Percentiles rank a stretch among this genome's conserved stretches.
Conservation (phyloP, 2,329 filamentous ascomycete species). For the Plectosphaerella cucumerina region DNA sequence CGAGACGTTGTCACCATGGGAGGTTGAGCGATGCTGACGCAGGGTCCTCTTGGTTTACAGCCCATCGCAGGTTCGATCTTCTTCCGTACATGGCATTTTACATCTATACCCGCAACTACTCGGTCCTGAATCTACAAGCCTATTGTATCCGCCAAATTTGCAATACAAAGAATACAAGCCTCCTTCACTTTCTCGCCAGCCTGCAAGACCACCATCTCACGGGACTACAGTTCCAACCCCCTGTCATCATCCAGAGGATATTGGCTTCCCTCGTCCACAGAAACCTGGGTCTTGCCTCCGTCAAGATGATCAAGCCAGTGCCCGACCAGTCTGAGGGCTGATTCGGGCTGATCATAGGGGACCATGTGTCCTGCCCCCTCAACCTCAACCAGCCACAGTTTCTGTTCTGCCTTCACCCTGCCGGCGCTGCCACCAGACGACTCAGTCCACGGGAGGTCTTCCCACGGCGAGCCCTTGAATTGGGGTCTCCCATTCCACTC, state of each 20-base stretch:
- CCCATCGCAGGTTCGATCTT: no score
- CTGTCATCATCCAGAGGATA: background rate
- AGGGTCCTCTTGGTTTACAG: no score
- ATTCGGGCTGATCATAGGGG: conserved; percentile 3
- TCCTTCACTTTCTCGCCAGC: no score
- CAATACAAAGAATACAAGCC: no score
- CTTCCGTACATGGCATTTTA: no score
- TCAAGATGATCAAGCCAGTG: background rate
- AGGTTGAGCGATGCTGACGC: no score
- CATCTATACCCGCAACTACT: no score
- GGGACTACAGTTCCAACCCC: background rate
- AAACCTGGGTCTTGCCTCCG: background rate
- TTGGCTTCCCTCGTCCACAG: background rate
- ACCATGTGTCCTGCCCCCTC: background rate
- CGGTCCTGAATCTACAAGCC: no score
- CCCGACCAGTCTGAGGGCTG: conserved; percentile 2
- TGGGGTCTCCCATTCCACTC: background rate
- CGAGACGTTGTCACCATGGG: background rate
- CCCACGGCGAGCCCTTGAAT: conserved; percentile 1
- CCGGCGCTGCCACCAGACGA: background rate
- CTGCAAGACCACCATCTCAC: no score
- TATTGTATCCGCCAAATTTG: no score
- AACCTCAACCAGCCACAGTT: background rate
- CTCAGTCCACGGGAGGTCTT: background rate
- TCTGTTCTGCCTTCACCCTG: background rate